These are phyloP conservation scores for Ammopiptanthus mongolicus DNA, from an alignment of 306 rosid genomes.

Conservation along the genomic window DNA sequence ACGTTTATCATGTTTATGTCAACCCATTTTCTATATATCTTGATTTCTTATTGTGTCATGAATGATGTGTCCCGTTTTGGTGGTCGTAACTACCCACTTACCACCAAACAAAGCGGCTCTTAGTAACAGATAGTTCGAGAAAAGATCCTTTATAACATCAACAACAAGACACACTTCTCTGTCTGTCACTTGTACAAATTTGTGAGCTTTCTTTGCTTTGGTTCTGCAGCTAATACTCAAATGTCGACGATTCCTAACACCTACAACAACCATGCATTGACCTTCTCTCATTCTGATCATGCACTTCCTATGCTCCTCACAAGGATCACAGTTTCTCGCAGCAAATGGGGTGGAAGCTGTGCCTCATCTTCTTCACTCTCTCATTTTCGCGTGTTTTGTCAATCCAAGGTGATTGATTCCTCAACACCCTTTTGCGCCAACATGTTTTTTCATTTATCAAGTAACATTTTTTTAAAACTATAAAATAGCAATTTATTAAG, in stretches of 20 bases:
- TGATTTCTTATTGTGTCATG: too few relatives aligned
- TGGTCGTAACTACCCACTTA: neutral
- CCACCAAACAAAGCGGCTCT: neutral
- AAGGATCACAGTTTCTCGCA: neutral
- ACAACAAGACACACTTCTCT: neutral
- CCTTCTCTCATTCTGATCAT: constrained; percentile 18
- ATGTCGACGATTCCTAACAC: constrained; percentile 23
- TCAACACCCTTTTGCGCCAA: neutral
- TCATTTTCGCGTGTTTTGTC: constrained; percentile 41
- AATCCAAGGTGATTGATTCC: constrained; percentile 47
- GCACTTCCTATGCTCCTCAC: constrained; percentile 24
- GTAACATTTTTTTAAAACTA: neutral
- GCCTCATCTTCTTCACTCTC: constrained; percentile 13
- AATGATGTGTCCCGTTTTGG: too few relatives aligned
- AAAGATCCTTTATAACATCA: neutral
- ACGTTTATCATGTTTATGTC: too few relatives aligned
- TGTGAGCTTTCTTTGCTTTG: neutral
- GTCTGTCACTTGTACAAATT: neutral
- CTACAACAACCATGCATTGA: constrained; percentile 12
- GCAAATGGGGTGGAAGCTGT: constrained; percentile 8
- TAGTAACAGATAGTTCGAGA: neutral
- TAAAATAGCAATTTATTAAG: neutral
- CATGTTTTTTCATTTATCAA: neutral
- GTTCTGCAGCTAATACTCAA: neutral
- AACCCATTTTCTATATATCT: too few relatives aligned